phyloP scores from a whole-genome alignment of 2,329 filamentous ascomycete species.

The Tolypocladium paradoxum region DNA sequence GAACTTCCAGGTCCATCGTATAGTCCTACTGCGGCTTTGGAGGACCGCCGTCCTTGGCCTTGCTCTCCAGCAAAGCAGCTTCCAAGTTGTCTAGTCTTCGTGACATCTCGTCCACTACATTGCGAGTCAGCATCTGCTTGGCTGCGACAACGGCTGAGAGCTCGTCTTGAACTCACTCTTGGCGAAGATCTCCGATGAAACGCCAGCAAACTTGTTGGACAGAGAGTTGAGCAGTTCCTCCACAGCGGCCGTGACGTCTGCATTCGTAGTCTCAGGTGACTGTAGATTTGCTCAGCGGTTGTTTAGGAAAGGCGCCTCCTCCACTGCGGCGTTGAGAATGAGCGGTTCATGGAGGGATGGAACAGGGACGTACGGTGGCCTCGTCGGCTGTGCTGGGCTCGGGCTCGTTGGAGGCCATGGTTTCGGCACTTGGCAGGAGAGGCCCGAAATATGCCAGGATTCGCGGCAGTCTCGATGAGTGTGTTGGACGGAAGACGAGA shows the following conservation, averaged over 20 bases:
- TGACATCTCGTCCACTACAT: constrained; percentile 89
- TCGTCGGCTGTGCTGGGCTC: constrained; percentile 21
- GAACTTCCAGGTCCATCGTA: background rate
- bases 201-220: constrained; percentile 72
- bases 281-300: constrained; percentile 8
- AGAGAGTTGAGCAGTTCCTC: constrained; percentile 80
- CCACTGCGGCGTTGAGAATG: background rate
- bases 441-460: background rate
- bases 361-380: constrained; percentile 20
- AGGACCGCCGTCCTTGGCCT: constrained; percentile 28
- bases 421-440: background rate
- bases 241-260: constrained; percentile 66
- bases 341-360: background rate
- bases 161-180: constrained; percentile 57
- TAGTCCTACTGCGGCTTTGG: constrained; percentile 18
- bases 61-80: constrained; percentile 53
- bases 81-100: constrained; percentile 76
- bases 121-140: constrained; percentile 5
- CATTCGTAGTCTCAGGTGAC: constrained; percentile 35
- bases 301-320: background rate
- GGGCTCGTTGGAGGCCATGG: constrained; percentile 28
- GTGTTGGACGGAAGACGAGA: background rate
- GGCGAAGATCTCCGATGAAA: constrained; percentile 77
- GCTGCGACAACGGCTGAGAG: background rate
- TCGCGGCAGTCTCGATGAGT: too few species aligned